These are phyloP conservation scores for Hygrophila difformis DNA, from an alignment of 257 asterid genomes.

Conservation along the genomic window DNA sequence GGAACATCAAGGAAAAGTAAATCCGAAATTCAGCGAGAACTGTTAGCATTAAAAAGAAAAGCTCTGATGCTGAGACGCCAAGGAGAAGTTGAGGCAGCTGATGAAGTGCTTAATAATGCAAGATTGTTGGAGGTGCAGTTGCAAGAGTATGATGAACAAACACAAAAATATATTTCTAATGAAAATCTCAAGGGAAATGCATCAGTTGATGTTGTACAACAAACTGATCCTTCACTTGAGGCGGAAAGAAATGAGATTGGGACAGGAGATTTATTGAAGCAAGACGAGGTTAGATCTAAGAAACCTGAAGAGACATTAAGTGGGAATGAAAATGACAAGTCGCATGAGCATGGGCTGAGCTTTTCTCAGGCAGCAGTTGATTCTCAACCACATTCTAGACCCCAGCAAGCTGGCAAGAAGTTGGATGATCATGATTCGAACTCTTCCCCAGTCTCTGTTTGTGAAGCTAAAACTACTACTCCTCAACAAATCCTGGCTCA, in stretches of 20 bases:
- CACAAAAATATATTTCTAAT: constrained; percentile 19
- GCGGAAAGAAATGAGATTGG: constrained; percentile 19
- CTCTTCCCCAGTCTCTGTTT: constrained; percentile 20
- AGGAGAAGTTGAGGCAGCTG: constrained; percentile 74
- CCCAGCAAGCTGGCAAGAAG: constrained; percentile 33
- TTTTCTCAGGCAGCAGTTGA: constrained; percentile 17
- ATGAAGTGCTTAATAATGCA: constrained; percentile 63
- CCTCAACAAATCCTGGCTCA: constrained; percentile 52
- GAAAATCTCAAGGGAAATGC: constrained; percentile 19
- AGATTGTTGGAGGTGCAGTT: constrained; percentile 51
- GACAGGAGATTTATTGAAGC: constrained; percentile 3
- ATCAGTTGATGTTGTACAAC: constrained; percentile 13
- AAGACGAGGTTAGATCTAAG: constrained; percentile 15
- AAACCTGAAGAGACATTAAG: constrained; percentile 22
- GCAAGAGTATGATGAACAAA: constrained; percentile 49
- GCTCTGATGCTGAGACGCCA: constrained; percentile 72
- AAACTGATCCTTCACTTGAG: constrained; percentile 17
- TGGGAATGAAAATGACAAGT: constrained; percentile 32
- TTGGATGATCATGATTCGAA: constrained; percentile 6
- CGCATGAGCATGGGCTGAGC: constrained; percentile 12
- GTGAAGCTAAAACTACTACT: constrained; percentile 29
- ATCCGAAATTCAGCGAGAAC: constrained; percentile 78
- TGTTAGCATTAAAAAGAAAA: constrained; percentile 70
- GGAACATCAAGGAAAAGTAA: constrained; percentile 42
- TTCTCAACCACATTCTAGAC: constrained; percentile 20